Percentiles rank a stretch among this genome's conserved stretches.
Evolutionary conservation across 139 green algal species (phyloP).

Genomic region (Pycnococcus provasolii): DNA sequence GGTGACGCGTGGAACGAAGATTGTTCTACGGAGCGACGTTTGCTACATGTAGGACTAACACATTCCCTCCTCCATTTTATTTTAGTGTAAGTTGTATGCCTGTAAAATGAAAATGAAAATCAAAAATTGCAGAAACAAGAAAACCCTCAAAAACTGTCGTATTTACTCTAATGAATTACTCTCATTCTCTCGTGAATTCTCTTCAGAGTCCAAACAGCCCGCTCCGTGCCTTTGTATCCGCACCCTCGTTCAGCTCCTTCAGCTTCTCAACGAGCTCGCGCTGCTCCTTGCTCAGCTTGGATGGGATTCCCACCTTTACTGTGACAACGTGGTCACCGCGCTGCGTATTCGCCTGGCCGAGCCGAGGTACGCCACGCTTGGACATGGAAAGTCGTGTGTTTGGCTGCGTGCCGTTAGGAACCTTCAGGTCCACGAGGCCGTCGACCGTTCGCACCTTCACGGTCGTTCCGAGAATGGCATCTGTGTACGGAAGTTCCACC

Average conservation of each 20-base stretch:
- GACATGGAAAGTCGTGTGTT: slow-evolving; percentile 94
- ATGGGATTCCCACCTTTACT: slow-evolving; percentile 86
- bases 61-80: too few relatives aligned
- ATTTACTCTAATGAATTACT: too few relatives aligned
- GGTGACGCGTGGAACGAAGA: too few relatives aligned
- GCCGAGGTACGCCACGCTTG: slow-evolving; percentile 82
- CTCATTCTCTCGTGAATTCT: too few relatives aligned
- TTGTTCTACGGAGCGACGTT: too few relatives aligned
- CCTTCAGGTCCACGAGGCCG: slow-evolving; percentile 88
- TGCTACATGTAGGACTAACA: too few relatives aligned
- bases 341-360: slow-evolving; percentile 48
- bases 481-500: slow-evolving; percentile 64
- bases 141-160: too few relatives aligned
- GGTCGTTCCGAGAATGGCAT: slow-evolving; percentile 88
- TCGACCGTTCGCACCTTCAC: slow-evolving; percentile 80
- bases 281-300: slow-evolving; percentile 68
- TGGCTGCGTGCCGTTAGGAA: slow-evolving; percentile 83
- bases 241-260: slow-evolving; percentile 16
- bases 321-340: slow-evolving; percentile 86
- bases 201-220: too few relatives aligned
- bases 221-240: too few relatives aligned
- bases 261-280: slow-evolving; percentile 85
- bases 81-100: too few relatives aligned
- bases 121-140: too few relatives aligned
- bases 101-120: too few relatives aligned